Base-by-base conservation (phyloP, 164 flowering plant genomes). In the Piper longum region DNA sequence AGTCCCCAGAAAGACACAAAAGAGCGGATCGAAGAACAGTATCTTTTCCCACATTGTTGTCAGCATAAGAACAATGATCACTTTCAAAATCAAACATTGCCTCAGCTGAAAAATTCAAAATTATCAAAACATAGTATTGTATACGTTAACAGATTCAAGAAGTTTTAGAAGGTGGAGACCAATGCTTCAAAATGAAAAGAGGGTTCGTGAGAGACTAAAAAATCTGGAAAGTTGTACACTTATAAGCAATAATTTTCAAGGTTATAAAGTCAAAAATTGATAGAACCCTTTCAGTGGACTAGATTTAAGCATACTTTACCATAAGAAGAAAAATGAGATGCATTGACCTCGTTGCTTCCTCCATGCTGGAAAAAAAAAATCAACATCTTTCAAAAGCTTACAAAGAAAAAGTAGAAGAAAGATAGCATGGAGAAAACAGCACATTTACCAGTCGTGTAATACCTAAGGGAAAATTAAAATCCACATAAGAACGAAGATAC, bases 21-120 rank as follows among this genome's bases (percentile, higher is more conserved):
- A 92, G 75, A 63, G 95, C 96, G 54, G 60, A 59, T 63, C 73
- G 87, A 36, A 92, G 72, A 16, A 90, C 89, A 70, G 71, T 60
- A 59, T 85, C 83, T 73, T 84, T 88, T 75, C 83, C 83, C 45
- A 61, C 43, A 45, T 69, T 72, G 71, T 82, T 80, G 61, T 44
- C 62, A 54, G 85, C 84, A 69, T 82, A 82, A 43, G 45, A 58
- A 16, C 69, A 66, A 57, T 69, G 76, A 69, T 86, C 89, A 71
- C 60, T 66, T 63, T 77, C 88, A 70, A 67, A 79, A 9, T 82
- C 95, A 36, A 83, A 66, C 56, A 60, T 56, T 39, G 57, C 65
- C 59, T 84, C 82, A 72, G 54, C 91, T 84, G 75, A 19, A 70
- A 75, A 60, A 66, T 60, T 16, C 12, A 1, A 45, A 45, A 45